Conservation (phyloP, 768 basidiomycete species). For the Suillus luteus region DNA sequence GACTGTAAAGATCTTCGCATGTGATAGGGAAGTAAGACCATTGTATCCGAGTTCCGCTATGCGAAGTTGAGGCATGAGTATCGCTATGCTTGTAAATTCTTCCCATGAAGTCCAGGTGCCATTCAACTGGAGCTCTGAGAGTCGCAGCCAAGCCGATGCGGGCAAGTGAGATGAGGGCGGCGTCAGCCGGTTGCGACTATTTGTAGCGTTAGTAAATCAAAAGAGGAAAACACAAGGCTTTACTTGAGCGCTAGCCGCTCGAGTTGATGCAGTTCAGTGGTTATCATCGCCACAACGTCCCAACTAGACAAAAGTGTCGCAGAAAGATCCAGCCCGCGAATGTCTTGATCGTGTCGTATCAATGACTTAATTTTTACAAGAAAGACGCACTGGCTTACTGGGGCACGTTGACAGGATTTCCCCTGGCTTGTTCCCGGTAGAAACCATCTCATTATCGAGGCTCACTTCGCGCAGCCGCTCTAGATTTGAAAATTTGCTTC, state of each 20-base stretch:
- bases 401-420: slow-evolving; percentile 60
- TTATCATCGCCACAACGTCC: slow-evolving; percentile 66
- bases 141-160: slow-evolving; percentile 44
- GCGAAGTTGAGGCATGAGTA: slow-evolving; percentile 54
- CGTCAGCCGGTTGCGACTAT: slow-evolving; percentile 69
- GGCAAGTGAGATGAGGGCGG: slow-evolving; percentile 38
- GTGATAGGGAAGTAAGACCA: slow-evolving; percentile 40
- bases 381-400: slow-evolving; percentile 49
- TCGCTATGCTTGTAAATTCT: slow-evolving; percentile 55
- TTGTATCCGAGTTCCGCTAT: slow-evolving; percentile 76
- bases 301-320: slow-evolving; percentile 71
- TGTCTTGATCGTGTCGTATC: slow-evolving; percentile 46
- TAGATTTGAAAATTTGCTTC: slow-evolving; percentile 66
- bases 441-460: slow-evolving; percentile 69
- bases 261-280: slow-evolving; percentile 59
- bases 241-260: slow-evolving; percentile 79
- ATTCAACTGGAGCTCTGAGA: slow-evolving; percentile 75
- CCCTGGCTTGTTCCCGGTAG: slow-evolving; percentile 50
- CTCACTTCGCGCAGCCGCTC: slow-evolving; percentile 76
- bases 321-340: slow-evolving; percentile 83
- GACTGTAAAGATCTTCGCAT: slow-evolving; percentile 13
- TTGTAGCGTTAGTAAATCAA: slow-evolving; percentile 20
- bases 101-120: slow-evolving; percentile 71
- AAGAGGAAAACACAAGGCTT: slow-evolving; percentile 32
- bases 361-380: slow-evolving; percentile 16